Percentiles rank a stretch among this genome's conserved stretches.
These are phyloP conservation scores for Diacronema lutheri DNA, from an alignment of 78 protist species.

Conservation along the genomic window DNA sequence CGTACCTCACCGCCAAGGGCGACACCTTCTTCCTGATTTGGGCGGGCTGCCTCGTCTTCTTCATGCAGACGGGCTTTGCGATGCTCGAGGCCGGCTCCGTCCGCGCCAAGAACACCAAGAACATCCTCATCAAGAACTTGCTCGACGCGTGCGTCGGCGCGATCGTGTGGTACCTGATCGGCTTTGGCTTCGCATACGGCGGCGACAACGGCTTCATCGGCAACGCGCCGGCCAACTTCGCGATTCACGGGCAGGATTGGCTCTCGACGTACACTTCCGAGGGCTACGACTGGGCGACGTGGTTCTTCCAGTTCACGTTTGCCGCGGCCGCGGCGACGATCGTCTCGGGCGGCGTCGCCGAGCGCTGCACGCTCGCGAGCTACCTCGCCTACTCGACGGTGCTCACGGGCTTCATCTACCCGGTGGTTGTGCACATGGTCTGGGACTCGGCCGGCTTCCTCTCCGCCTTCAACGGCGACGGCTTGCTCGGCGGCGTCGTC, in stretches of 20 bases:
- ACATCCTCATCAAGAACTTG: no score
- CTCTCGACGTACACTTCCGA: no score
- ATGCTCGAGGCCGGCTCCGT: neutral
- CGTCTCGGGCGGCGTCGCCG: constrained; percentile 69
- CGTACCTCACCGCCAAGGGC: no score
- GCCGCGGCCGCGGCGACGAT: constrained; percentile 62
- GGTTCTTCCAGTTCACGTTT: constrained; percentile 40
- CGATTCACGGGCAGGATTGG: no score
- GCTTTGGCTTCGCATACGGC: constrained; percentile 2
- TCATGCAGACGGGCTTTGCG: constrained; percentile 1
- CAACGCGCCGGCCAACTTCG: neutral
- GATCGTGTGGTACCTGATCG: neutral
- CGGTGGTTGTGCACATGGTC: no score
- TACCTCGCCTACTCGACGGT: constrained; percentile 38
- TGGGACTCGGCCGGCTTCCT: constrained; percentile 36
- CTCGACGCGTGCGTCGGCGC: neutral
- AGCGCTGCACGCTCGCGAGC: constrained; percentile 44
- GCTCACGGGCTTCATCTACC: constrained; percentile 52
- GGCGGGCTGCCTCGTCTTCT: neutral
- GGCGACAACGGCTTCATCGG: constrained; percentile 3
- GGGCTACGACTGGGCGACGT: neutral
- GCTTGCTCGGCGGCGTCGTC: neutral
- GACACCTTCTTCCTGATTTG: neutral
- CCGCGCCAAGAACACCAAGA: no score
- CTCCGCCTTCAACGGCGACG: neutral